A percentile compares a stretch with the other conserved stretches of the same genome.
Conservation (phyloP, 148 eudicot species). For the Cornus kousa region DNA sequence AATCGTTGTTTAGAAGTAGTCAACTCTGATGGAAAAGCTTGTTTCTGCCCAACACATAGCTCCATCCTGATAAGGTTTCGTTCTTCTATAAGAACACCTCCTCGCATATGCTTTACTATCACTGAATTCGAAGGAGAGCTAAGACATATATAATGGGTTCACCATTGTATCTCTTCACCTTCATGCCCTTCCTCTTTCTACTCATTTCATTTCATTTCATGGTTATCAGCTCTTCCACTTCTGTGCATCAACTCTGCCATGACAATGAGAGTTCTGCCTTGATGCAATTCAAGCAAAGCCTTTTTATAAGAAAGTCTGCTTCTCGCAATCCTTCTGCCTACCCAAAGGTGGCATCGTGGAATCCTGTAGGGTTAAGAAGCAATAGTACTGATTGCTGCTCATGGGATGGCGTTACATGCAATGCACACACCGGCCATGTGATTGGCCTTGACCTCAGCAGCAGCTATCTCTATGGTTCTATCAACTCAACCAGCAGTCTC, state of each 20-base stretch:
- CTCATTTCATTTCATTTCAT: not conserved
- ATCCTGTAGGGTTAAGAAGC: not conserved
- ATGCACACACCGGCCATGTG: conserved; percentile 26
- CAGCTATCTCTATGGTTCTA: conserved; percentile 33
- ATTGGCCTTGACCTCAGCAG: conserved; percentile 37
- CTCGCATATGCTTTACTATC: no score
- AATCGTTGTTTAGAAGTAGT: no score
- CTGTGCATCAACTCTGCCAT: conserved; percentile 4
- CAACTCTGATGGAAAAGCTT: no score
- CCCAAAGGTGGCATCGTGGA: conserved; percentile 14
- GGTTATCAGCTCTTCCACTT: not conserved
- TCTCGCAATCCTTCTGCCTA: not conserved
- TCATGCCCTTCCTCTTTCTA: not conserved
- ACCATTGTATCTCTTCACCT: not conserved
- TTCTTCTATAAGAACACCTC: no score
- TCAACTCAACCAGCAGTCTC: conserved; percentile 24
- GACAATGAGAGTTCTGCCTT: conserved; percentile 17
- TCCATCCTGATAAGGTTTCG: no score
- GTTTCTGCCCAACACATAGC: no score
- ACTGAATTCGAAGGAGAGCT: no score
- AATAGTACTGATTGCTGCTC: conserved; percentile 22
- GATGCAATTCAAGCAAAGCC: conserved; percentile 12
- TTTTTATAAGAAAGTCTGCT: not conserved
- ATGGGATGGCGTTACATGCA: conserved; percentile 48
- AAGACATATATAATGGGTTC: not conserved